Evolutionary conservation across 2,329 filamentous ascomycete species (phyloP).

Genomic region (Arthrobotrys megalospora): DNA sequence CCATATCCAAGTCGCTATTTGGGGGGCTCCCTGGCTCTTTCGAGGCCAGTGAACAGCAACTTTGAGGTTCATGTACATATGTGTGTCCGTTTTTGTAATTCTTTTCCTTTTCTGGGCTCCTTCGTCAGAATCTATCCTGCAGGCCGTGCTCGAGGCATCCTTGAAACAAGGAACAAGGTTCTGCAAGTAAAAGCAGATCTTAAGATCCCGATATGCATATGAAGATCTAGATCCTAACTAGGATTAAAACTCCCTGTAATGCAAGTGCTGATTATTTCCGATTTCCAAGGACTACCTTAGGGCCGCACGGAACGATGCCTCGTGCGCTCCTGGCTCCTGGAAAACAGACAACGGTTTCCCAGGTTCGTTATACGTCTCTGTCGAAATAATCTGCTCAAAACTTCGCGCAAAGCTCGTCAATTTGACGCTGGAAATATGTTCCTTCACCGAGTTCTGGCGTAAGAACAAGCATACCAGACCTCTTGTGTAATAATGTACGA

Average conservation of each 20-base stretch:
- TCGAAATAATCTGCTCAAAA: conserved; percentile 46
- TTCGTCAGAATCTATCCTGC: background rate
- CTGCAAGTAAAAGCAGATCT: conserved; percentile 25
- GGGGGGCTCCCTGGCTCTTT: background rate
- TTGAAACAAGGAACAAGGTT: conserved; percentile 46
- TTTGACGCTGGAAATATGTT: conserved; percentile 23
- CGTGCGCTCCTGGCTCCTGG: background rate
- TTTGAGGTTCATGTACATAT: background rate
- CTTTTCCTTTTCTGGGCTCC: background rate
- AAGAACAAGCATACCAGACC: background rate
- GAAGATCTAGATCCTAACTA: conserved; percentile 37
- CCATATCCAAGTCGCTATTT: background rate
- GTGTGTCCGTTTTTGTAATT: conserved; percentile 20
- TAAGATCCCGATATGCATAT: conserved; percentile 53
- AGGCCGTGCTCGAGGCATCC: conserved; percentile 6
- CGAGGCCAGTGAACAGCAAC: background rate
- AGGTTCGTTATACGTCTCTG: background rate
- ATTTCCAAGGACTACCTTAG: conserved; percentile 3
- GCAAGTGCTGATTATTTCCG: conserved; percentile 45
- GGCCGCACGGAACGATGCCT: background rate
- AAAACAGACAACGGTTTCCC: background rate
- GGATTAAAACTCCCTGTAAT: conserved; percentile 27
- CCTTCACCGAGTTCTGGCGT: background rate
- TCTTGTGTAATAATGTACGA: background rate
- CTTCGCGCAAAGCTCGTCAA: conserved; percentile 40